Evolutionary conservation across 495 filamentous ascomycete species (phyloP), one percentile per base, ranked within the genome.

Genomic region (Pseudotulostoma volvatum): DNA sequence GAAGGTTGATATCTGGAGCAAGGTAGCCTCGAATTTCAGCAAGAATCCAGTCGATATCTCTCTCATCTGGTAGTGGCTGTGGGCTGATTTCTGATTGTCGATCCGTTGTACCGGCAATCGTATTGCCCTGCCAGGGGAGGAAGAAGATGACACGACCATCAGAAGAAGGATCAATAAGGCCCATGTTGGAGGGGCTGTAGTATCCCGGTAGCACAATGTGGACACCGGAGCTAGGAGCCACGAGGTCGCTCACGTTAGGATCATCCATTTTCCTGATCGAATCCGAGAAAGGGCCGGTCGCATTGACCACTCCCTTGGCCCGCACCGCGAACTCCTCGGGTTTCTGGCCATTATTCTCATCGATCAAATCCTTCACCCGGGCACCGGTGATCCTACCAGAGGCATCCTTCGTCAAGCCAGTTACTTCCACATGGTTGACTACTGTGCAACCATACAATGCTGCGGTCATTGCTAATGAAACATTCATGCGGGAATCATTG

Each of bases 121-220:
- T 97, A 62, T 97, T 97, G 34, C 90, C 90, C 61, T 96, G 88
- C 90, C 90, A 97, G 13, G 90, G 90, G 19, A 97, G 73, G 73
- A 97, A 97, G 76, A 97, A 97, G 49, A 96, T 95, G 31, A 97
- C 90, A 50, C 90, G 73, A 13, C 90, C 90, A 53, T 97, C 90
- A 0, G 88, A 95, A 7, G 73, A 74, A 0, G 90, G 90, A 48
- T 97, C 90, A 51, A 97, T 93, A 30, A 97, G 67, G 31, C 90
- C 90, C 90, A 97, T 97, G 53, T 93, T 79, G 7, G 81, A 74
- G 17, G 90, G 90, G 43, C 79, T 85, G 68, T 84, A 96, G 65
- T 93, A 97, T 20, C 90, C 90, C 13, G 90, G 90, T 2, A 97
- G 72, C 44, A 97, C 81, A 40, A 97, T 73, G 57, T 97, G 90